Conservation (phyloP, 768 basidiomycete genomes). For the Chiua virens region DNA sequence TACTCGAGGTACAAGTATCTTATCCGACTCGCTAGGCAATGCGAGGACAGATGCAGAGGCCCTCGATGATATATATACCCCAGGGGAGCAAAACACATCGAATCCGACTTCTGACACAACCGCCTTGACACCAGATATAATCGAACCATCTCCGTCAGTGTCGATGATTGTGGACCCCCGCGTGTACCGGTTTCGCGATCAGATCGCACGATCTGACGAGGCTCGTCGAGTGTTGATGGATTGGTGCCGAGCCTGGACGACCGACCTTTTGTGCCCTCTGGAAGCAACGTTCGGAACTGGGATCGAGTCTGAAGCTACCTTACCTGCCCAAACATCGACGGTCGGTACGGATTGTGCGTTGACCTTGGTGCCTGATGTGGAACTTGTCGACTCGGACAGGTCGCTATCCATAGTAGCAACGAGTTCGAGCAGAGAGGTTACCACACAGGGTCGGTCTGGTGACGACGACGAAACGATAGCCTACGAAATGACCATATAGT, state of each 20-base stretch:
- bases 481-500: neutral
- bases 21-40: neutral
- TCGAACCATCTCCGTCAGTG: neutral
- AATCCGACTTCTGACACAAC: neutral
- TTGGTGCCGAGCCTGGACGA: slow-evolving; percentile 9
- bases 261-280: neutral
- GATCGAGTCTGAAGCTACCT: neutral
- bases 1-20: neutral
- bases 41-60: neutral
- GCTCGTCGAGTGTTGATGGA: slow-evolving; percentile 2
- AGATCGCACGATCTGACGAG: slow-evolving; percentile 5
- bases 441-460: neutral
- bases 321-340: neutral
- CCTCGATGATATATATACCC: neutral
- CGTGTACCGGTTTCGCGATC: slow-evolving; percentile 1
- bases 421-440: neutral
- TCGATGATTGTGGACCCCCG: slow-evolving; percentile 12
- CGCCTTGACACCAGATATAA: neutral
- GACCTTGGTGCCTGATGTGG: neutral
- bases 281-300: neutral
- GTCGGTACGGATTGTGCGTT: neutral
- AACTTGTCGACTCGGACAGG: neutral
- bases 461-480: neutral
- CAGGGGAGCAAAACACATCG: neutral
- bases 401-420: neutral